A percentile compares a stretch with the other conserved stretches of the same genome.
Evolutionary conservation across 495 filamentous ascomycete genomes (phyloP).

Genomic region (Penicillium coprophilum): DNA sequence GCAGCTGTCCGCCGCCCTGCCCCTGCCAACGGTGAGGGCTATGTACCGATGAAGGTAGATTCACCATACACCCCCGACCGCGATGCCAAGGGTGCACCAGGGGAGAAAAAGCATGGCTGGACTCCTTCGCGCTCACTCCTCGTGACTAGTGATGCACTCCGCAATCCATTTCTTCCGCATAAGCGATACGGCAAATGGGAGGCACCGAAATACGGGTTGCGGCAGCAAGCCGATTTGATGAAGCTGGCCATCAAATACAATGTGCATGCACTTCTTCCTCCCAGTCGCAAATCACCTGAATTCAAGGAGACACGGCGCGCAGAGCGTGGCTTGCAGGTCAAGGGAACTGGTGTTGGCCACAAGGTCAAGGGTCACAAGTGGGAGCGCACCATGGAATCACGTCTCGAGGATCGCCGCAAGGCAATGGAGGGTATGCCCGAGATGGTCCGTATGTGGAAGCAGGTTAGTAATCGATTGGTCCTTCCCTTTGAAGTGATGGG

Average conservation of each 20-base stretch:
- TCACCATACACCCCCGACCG: slow-evolving; percentile 50
- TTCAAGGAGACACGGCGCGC: slow-evolving; percentile 62
- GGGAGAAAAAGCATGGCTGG: slow-evolving; percentile 34
- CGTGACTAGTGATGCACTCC: slow-evolving; percentile 33
- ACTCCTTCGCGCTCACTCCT: slow-evolving; percentile 40
- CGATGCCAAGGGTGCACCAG: slow-evolving; percentile 44
- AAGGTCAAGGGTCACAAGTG: slow-evolving; percentile 90
- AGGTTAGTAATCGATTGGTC: slow-evolving; percentile 55
- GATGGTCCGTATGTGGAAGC: slow-evolving; percentile 88
- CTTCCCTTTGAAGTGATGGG: not conserved
- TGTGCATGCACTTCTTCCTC: slow-evolving; percentile 81
- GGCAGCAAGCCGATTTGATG: slow-evolving; percentile 87
- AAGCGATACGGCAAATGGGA: slow-evolving; percentile 78
- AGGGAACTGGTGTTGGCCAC: slow-evolving; percentile 89
- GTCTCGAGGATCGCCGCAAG: slow-evolving; percentile 81
- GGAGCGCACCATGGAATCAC: slow-evolving; percentile 81
- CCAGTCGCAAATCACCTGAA: slow-evolving; percentile 71
- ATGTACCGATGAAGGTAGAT: slow-evolving; percentile 31
- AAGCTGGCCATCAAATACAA: slow-evolving; percentile 79
- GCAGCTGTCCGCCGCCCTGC: slow-evolving; percentile 42
- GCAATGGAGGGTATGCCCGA: slow-evolving; percentile 94
- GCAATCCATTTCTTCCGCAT: slow-evolving; percentile 73
- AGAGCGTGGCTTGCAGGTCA: slow-evolving; percentile 74
- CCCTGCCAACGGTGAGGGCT: slow-evolving; percentile 27
- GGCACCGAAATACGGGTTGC: slow-evolving; percentile 73